Evolutionary conservation across 169 alveolate genomes (phyloP), one percentile per base, ranked within the genome.

Genomic region (Amoebophrya sp.): DNA sequence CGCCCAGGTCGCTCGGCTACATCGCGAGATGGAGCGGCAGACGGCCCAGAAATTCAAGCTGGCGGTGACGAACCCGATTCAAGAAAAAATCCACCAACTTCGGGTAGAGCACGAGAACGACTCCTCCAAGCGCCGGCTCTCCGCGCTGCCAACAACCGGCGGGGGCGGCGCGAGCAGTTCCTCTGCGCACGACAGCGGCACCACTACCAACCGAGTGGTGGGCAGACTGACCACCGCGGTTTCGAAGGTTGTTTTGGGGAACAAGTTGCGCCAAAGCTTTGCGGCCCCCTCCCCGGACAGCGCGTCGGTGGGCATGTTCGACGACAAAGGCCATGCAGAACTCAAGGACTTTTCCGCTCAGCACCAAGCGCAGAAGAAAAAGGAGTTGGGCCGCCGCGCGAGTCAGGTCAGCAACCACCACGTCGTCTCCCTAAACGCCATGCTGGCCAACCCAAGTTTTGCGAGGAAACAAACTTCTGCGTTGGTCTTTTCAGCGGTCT

Each of bases 1-100:
- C n/a, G n/a, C n/a, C n/a, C 29, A 66, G 83, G 83, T 66, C 29
- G 83, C 83, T n/a, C 83, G 83, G 29, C 83, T 66, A 25, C 83
- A 66, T 25, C 83, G 83, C 10, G 83, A 66, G 83, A 66, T 66
- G 83, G 83, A 66, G 83, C 29, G 35, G 83, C 83, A 66, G 18
- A 66, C 83, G 29, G 12, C 83, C 10, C 29, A 18, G 32, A 66
- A 66, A 3, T 66, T 66, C 35, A 66, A n/a, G 83, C 32, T 66
- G 39, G 83, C 83, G 10, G n/a, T n/a, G n/a, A 25, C 38, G 2
- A 66, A 66, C 35, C 83, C 83, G 35, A 66, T 66, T 25, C 83
- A 66, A 0, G 83, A 66, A 25, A 66, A 66, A 25, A 66, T 66
- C 32, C 83, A 66, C 83, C 83, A 66, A 25, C 83, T 66, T 7